Percentiles rank a stretch among this genome's conserved stretches.
These are phyloP conservation scores for Rhodosporidiobolus odoratus DNA, from an alignment of 768 basidiomycete genomes.

Conservation along the genomic window DNA sequence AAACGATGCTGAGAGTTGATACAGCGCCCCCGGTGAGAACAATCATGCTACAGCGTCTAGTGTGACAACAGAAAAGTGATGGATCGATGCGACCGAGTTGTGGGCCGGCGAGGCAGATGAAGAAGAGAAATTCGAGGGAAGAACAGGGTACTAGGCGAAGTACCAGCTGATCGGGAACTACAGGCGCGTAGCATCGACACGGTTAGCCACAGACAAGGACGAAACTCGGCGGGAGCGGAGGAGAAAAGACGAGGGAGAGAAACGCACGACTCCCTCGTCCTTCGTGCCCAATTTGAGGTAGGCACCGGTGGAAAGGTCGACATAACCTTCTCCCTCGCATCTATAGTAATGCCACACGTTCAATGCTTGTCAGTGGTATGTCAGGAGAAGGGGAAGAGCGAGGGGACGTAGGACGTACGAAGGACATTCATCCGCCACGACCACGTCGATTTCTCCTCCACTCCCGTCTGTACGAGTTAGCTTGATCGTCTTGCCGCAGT, in stretches of 20 bases:
- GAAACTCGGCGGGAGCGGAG: too few species aligned
- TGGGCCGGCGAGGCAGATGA: too few species aligned
- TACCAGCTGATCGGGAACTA: neutral
- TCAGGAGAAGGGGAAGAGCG: too few species aligned
- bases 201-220: too few species aligned
- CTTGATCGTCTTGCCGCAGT: conserved; percentile 1
- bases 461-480: neutral
- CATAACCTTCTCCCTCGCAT: neutral
- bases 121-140: too few species aligned
- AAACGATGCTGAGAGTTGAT: too few species aligned
- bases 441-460: neutral
- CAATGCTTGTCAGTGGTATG: neutral
- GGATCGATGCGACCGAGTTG: too few species aligned
- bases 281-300: neutral
- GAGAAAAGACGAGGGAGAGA: neutral
- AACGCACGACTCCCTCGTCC: neutral
- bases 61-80: too few species aligned
- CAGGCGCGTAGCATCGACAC: neutral
- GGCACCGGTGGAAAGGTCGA: neutral
- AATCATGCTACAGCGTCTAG: too few species aligned
- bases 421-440: neutral
- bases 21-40: too few species aligned
- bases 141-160: too few species aligned
- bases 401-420: neutral
- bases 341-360: neutral